Evolutionary conservation across 192 early-diverging fungal genomes (phyloP).

Genomic region (Linnemannia zychae): DNA sequence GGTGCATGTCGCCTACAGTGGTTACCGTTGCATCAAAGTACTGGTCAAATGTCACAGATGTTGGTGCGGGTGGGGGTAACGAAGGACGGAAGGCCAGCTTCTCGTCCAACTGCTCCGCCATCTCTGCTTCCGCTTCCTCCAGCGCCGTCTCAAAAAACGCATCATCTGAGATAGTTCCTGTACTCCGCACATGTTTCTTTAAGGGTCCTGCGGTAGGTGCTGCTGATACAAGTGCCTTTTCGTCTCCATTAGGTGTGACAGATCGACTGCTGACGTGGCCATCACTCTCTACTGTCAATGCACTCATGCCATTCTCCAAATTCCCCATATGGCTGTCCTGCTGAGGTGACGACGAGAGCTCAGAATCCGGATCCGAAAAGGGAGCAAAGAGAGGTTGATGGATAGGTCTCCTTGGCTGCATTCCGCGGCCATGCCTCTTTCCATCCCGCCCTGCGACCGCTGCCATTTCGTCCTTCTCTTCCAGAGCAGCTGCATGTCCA

Average conservation of each 20-base stretch:
- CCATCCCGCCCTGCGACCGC: not conserved
- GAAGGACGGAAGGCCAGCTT: conserved; percentile 23
- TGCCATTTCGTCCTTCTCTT: not conserved
- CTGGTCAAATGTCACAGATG: conserved; percentile 42
- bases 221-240: not conserved
- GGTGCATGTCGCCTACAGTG: conserved; percentile 38
- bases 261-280: not conserved
- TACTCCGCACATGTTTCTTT: conserved; percentile 44
- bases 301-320: not conserved
- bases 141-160: conserved; percentile 50
- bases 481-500: not conserved
- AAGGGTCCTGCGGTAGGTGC: not conserved
- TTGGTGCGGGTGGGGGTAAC: conserved; percentile 30
- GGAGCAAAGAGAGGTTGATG: conserved; percentile 36
- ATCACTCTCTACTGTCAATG: not conserved
- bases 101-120: conserved; percentile 18
- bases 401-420: conserved; percentile 16
- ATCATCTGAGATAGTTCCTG: conserved; percentile 53
- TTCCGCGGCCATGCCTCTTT: conserved; percentile 7
- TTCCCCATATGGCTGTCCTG: not conserved
- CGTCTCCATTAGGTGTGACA: not conserved
- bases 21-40: conserved; percentile 33
- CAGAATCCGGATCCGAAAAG: conserved; percentile 22
- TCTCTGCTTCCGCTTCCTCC: conserved; percentile 22
- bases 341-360: not conserved